phyloP scores from a whole-genome alignment of 768 basidiomycete genomes.

The Cyclocybe cylindracea region DNA sequence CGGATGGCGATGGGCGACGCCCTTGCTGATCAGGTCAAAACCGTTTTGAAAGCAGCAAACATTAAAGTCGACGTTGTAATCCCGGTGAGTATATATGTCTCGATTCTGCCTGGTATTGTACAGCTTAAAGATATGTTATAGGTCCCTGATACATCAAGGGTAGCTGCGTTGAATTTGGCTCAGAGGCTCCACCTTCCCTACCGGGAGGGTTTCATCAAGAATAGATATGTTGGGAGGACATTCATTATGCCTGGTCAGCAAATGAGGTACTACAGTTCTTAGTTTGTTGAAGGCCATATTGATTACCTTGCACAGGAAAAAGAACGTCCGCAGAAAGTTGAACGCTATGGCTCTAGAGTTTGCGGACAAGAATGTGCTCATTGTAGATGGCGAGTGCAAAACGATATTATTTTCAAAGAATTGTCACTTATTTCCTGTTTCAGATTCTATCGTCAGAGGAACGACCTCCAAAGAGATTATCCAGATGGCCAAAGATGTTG shows the following conservation, averaged over 20 bases:
- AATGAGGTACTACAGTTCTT: constrained; percentile 58
- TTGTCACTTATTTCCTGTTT: neutral
- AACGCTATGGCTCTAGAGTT: constrained; percentile 99
- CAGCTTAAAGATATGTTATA: constrained; percentile 22
- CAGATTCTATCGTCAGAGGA: constrained; percentile 97
- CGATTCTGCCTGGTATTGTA: constrained; percentile 1
- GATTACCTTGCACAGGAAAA: constrained; percentile 53
- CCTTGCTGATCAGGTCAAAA: constrained; percentile 83
- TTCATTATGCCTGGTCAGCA: constrained; percentile 99
- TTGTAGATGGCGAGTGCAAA: constrained; percentile 81
- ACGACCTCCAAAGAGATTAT: constrained; percentile 99
- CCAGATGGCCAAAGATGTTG: constrained; percentile 99
- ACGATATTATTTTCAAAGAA: neutral
- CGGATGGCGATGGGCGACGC: constrained; percentile 99
- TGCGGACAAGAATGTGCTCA: constrained; percentile 83
- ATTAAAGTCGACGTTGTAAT: constrained; percentile 93
- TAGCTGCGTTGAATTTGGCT: constrained; percentile 93
- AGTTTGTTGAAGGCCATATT: neutral
- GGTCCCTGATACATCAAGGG: constrained; percentile 96
- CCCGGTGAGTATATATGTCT: constrained; percentile 53
- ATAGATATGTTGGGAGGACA: constrained; percentile 95
- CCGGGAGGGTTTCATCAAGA: constrained; percentile 98
- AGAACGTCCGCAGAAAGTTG: constrained; percentile 93
- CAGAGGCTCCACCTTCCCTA: constrained; percentile 90
- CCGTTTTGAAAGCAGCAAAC: constrained; percentile 65